Base-by-base conservation (phyloP, 2,329 filamentous ascomycete genomes). In the Penicillium olsonii region DNA sequence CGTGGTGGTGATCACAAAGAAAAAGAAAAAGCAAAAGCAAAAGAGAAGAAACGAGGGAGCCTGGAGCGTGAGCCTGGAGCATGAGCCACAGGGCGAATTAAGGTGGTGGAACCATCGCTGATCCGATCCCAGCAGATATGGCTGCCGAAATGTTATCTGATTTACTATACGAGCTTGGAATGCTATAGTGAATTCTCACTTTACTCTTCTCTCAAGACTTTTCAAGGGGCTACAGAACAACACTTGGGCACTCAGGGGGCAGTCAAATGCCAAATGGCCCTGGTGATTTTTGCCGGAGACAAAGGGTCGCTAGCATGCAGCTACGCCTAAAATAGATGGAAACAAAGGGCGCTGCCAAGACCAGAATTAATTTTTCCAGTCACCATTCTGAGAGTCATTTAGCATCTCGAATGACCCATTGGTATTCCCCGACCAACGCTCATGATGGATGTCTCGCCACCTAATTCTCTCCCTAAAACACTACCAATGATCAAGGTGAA, bases 81-180 rank as follows among this genome's bases (percentile, higher is more conserved):
- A 33, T 42, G 18, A 11, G 42, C 46, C 46, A 46, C 43, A 37
- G 26, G 37, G 43, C 22, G 20, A 37, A 56, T 49, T 60, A 56
- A 55, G 51, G 46, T 54, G 53, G 57, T 60, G 57, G 55, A 55
- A 49, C 53, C 51, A 37, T 11, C 43, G 54, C 17, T 52, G 50
- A 60, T 56, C 55, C 48, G 50, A 41, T 17, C n/a, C n/a, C n/a
- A 44, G 43, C 37, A 37, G 35, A 38, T 42, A n/a, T 42, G 11
- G 24, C 26, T 7, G 29, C 19, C 8, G 31, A 31, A 26, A 39
- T 24, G 17, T 12, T 39, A 27, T 44, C 4, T n/a, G n/a, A n/a
- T n/a, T n/a, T n/a, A n/a, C n/a, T n/a, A n/a, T n/a, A n/a, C n/a
- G n/a, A n/a, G n/a, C n/a, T n/a, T n/a, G n/a, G n/a, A n/a, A n/a